Evolutionary conservation across 306 rosid genomes (phyloP), one percentile per base, ranked within the genome.

Genomic region (Sicyos baderoa): DNA sequence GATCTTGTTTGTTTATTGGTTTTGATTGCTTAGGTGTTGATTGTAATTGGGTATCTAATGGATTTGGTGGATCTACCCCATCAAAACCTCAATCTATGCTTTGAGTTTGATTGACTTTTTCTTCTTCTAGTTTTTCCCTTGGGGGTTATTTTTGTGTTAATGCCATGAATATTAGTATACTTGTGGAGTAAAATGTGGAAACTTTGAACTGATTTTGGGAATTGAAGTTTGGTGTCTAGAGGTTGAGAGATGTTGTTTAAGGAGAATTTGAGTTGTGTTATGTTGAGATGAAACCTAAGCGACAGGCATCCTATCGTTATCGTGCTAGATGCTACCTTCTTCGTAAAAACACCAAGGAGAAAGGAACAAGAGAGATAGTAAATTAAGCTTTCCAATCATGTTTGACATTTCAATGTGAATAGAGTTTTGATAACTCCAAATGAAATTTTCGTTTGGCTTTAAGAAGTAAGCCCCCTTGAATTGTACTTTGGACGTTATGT

Each of bases 51-150:
- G 72, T 48, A 67, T 42, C 72, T 0, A 19, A 48, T 16, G 72
- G 71, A 55, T 67, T 65, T 47, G 72, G 56, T 67, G 45, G 72
- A n/a, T n/a, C n/a, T n/a, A n/a, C n/a, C n/a, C n/a, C n/a, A n/a
- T n/a, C n/a, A n/a, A n/a, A n/a, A n/a, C n/a, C n/a, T n/a, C n/a
- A n/a, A n/a, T n/a, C n/a, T n/a, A n/a, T n/a, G n/a, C 71, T 45
- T 44, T 13, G 40, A 21, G 40, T 14, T 45, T 12, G 66, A 37
- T 63, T 13, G 11, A 19, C 19, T 11, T 29, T 8, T 25, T 9
- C 27, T 61, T 2, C 35, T 15, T 23, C 40, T 23, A 11, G 2
- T 25, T 23, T 2, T 57, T 25, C 27, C 17, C 63, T 8, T 15
- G 37, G 9, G 55, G 17, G 55, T 18, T 58, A 25, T 25, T 58